Conservation (phyloP, 2,329 filamentous ascomycete species). For the Aspergillus costaricaensis region DNA sequence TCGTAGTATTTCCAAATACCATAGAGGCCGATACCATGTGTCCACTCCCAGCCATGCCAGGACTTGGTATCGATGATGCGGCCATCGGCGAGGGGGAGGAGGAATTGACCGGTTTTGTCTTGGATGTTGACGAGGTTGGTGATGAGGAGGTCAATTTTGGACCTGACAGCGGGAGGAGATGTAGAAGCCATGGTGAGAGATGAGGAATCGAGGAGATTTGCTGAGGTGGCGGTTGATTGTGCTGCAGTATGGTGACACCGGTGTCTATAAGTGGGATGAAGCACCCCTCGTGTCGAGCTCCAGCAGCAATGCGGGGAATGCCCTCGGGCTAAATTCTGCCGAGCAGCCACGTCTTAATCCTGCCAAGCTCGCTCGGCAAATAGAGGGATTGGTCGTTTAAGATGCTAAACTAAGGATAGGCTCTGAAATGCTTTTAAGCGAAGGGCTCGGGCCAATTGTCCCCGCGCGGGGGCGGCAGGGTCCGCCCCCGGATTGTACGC, state of each 20-base stretch:
- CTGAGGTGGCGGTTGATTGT: constrained; percentile 16
- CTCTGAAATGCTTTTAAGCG: not conserved
- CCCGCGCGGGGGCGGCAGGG: not conserved
- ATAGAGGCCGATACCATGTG: constrained; percentile 76
- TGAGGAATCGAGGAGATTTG: not conserved
- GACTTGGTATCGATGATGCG: constrained; percentile 81
- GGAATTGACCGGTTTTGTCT: constrained; percentile 72
- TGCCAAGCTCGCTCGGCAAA: not conserved
- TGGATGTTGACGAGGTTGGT: constrained; percentile 75
- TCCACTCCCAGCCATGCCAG: constrained; percentile 77
- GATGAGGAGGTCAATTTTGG: constrained; percentile 67
- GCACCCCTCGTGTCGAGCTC: not conserved
- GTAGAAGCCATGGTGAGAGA: not conserved
- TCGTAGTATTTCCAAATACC: constrained; percentile 81
- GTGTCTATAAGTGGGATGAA: not conserved
- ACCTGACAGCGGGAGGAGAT: constrained; percentile 47
- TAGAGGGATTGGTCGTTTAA: not conserved
- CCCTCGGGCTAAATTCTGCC: not conserved
- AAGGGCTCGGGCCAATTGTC: not conserved
- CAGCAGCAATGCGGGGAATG: not conserved
- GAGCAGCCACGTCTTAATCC: not conserved
- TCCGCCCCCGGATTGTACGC: not conserved
- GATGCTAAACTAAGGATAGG: not conserved
- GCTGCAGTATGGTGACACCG: not conserved
- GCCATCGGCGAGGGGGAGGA: constrained; percentile 70